Conservation (phyloP, 306 rosid genomes). For the Cotoneaster glaucophyllus region DNA sequence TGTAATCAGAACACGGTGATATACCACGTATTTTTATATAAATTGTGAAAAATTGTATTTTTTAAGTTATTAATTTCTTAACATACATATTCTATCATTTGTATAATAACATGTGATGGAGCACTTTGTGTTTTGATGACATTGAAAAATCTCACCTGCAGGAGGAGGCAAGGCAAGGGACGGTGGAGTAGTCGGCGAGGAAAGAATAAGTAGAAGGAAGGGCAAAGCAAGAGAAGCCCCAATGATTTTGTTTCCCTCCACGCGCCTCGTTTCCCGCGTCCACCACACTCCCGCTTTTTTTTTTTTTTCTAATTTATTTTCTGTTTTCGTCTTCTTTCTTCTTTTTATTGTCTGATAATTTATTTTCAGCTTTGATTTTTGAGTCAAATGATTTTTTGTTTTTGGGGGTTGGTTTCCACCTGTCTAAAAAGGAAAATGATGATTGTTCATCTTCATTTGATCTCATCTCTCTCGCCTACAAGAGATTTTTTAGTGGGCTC, state of each 20-base stretch:
- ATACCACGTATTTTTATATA: too few relatives aligned
- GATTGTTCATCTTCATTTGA: too few relatives aligned
- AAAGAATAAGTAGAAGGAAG: slow-evolving; percentile 21
- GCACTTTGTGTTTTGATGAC: too few relatives aligned
- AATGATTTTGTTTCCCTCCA: slow-evolving; percentile 6
- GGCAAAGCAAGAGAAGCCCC: neutral
- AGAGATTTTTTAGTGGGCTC: too few relatives aligned
- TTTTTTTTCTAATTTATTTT: neutral
- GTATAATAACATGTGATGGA: too few relatives aligned
- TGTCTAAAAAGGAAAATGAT: too few relatives aligned
- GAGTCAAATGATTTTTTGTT: neutral
- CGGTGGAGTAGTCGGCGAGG: slow-evolving; percentile 34
- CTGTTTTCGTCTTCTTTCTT: neutral
- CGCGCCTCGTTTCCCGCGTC: slow-evolving; percentile 18
- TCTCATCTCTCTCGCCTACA: too few relatives aligned
- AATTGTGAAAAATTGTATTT: too few relatives aligned
- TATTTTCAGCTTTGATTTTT: neutral
- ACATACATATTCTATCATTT: too few relatives aligned
- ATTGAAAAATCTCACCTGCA: neutral
- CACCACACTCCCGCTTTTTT: neutral
- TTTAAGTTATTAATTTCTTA: too few relatives aligned
- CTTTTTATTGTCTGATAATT: neutral
- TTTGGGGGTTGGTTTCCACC: neutral
- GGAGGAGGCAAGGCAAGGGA: slow-evolving; percentile 20
- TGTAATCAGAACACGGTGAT: too few relatives aligned